Evolutionary conservation across 192 early-diverging fungal species (phyloP).

Genomic region (Geranomyces michiganensis): DNA sequence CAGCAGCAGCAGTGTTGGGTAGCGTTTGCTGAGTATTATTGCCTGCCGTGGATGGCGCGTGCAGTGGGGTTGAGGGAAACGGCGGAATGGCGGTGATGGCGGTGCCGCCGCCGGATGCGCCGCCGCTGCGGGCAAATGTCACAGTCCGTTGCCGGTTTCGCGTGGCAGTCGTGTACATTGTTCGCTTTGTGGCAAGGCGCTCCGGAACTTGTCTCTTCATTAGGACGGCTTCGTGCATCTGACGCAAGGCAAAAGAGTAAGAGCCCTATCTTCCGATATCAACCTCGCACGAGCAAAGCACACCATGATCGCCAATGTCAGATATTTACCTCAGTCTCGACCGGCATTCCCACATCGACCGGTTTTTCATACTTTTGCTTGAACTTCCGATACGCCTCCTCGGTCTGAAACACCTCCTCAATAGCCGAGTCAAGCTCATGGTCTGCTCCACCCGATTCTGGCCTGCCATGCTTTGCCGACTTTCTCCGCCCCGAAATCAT

Average conservation of each 20-base stretch:
- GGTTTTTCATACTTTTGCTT: constrained; percentile 13
- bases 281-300: too few relatives aligned
- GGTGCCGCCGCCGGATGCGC: neutral
- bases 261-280: too few relatives aligned
- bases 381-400: neutral
- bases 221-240: neutral
- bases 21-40: too few relatives aligned
- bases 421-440: constrained; percentile 9
- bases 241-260: too few relatives aligned
- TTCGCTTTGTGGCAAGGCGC: constrained; percentile 16
- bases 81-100: neutral
- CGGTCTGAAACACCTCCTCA: constrained; percentile 12
- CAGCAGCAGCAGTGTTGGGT: too few relatives aligned
- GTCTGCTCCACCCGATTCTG: neutral
- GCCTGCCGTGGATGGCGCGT: neutral
- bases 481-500: neutral
- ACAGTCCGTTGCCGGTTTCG: constrained; percentile 17
- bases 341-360: neutral
- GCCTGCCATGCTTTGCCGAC: neutral
- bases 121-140: constrained; percentile 17
- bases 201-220: neutral
- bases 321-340: neutral
- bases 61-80: neutral
- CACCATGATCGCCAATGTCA: too few relatives aligned
- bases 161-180: constrained; percentile 17